Evolutionary conservation across 2,329 filamentous ascomycete genomes (phyloP), one percentile per base, ranked within the genome.

Genomic region (Periconia digitata): DNA sequence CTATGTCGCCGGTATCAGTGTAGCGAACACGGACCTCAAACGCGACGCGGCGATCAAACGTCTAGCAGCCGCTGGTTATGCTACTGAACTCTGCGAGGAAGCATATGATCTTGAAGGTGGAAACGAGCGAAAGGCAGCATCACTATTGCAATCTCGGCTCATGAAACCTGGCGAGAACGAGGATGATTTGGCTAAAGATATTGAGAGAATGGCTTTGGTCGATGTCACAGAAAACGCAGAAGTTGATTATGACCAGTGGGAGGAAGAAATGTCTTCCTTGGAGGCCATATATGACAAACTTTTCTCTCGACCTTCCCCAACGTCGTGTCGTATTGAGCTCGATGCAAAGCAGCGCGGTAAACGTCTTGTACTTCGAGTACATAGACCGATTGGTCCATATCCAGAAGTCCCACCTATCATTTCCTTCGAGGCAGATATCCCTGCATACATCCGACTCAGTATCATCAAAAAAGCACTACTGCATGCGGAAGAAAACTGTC

Each of bases 401-500:
- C 94, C 94, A 1, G 71, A 79, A 62, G 61, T 82, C 69, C 71
- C 83, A 74, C 77, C 85, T 1, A 81, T 95, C 8, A 75, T 96
- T 29, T 84, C 85, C 2, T 78, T 96, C 24, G 81, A 82, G 43
- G 74, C 74, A 12, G 73, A 83, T 10, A 79, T 97, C 12, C 94
- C 94, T 17, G 90, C 94, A 3, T 96, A 99, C 63, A 95, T 97
- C 64, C 89, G 92, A 51, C 78, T 99, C 10, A 96, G 91, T 63
- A 85, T 96, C 32, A 83, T 94, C 60, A 86, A 89, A 59, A 85
- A 88, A 70, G 85, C 86, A 1, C 75, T 96, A 5, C 77, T 82
- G 4, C 85, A 92, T 64, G 85, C 91, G 2, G 76, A 83, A 42
- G 80, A 85, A 42, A 84, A 85, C 22, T 79, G 95, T 23, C 74